Evolutionary conservation across 306 rosid genomes (phyloP).

Genomic region (Macrotyloma uniflorum): DNA sequence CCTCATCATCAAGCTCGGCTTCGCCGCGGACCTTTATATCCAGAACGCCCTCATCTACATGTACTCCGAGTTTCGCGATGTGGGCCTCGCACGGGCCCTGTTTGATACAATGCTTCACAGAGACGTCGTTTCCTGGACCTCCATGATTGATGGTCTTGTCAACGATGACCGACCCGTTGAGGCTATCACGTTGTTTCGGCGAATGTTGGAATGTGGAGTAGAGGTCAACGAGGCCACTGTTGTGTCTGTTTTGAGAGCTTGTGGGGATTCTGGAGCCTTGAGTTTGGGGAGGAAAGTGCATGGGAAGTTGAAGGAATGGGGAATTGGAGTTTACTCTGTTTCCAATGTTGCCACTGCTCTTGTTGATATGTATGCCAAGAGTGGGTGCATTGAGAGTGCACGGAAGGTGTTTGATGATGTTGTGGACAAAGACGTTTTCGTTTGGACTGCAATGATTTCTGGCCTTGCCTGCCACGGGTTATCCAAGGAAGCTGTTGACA

Average conservation of each 20-base stretch:
- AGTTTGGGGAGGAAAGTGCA: conserved; percentile 54
- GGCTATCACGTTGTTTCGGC: conserved; percentile 47
- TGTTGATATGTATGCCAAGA: conserved; percentile 63
- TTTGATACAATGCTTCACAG: conserved; percentile 55
- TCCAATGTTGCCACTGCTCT: conserved; percentile 50
- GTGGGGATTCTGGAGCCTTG: conserved; percentile 54
- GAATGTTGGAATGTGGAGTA: conserved; percentile 44
- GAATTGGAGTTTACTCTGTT: background rate
- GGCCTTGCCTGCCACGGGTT: conserved; percentile 66
- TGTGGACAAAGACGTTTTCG: conserved; percentile 43
- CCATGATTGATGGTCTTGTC: conserved; percentile 52
- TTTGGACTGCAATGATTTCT: conserved; percentile 65
- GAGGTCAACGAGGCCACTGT: conserved; percentile 53
- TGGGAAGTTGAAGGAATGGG: conserved; percentile 33
- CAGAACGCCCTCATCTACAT: conserved; percentile 44
- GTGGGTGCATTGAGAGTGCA: conserved; percentile 56
- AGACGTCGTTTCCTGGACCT: conserved; percentile 67
- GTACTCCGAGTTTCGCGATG: conserved; percentile 40
- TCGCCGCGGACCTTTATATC: conserved; percentile 45
- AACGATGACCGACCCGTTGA: conserved; percentile 37
- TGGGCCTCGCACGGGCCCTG: conserved; percentile 45
- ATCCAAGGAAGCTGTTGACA: conserved; percentile 50
- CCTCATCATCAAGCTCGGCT: conserved; percentile 37
- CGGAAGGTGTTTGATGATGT: conserved; percentile 44
- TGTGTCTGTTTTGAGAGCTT: conserved; percentile 53